Base-by-base conservation (phyloP, 2,329 filamentous ascomycete genomes). In the Celoporthe dispersa region DNA sequence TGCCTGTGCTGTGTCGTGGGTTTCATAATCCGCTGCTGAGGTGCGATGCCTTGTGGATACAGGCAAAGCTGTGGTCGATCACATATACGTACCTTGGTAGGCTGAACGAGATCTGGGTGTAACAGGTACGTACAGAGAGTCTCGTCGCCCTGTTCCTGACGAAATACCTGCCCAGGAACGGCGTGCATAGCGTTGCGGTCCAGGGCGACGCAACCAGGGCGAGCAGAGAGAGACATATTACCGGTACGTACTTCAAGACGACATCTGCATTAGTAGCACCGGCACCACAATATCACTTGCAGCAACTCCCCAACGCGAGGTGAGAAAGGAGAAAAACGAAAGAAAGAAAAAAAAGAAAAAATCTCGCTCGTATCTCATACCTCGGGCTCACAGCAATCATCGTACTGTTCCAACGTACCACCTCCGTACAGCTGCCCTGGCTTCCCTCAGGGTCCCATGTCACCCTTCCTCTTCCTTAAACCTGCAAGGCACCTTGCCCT, bases 361-460 rank as follows among this genome's bases (percentile, higher is more conserved):
- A 31, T 39, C 33, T 25, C 14, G 57, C 62, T 70, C 65, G 65
- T 72, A 72, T 69, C 41, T 59, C 64, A 48, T 69, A 68, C 68
- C 55, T 68, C 55, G 41, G 12, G 53, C 66, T 63, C 48, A 60
- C 61, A 39, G 57, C 39, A 25, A 31, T 59, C 41, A 39, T 37
- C 41, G 55, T 59, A 60, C 66, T 33, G 48, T 59, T 39, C 68
- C 65, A 63, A 70, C 63, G 68, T 68, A 72, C 68, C 66, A 22
- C 41, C 60, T 37, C 57, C 57, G 61, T 68, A 57, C 66, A 59
- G 48, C 33, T 66, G 65, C 65, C 66, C 64, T 68, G 62, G 68
- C 68, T 61, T 33, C 39, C 33, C 57, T 70, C 64, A 68, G 57
- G 68, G 62, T 69, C 70, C 68, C 66, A 70, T 72, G 70, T 70